phyloP scores from a whole-genome alignment of 1,284 basidiomycete species.

The Puccinia horiana region DNA sequence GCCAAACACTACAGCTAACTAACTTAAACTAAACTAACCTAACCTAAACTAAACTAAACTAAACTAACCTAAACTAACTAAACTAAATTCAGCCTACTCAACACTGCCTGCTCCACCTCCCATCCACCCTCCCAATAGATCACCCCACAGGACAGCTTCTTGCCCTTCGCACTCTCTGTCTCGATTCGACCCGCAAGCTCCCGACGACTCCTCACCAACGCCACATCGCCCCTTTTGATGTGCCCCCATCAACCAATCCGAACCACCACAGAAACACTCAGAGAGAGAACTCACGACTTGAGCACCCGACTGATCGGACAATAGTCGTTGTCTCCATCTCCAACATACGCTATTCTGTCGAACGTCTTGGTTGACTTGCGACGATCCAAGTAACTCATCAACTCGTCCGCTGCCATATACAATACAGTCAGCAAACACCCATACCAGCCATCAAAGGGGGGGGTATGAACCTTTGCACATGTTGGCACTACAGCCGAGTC shows the following conservation, averaged over 20 bases:
- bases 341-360: constrained; percentile 58
- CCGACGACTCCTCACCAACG: constrained; percentile 56
- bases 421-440: neutral
- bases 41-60: too few species aligned
- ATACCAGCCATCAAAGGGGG: neutral
- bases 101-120: constrained; percentile 38
- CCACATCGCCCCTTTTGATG: constrained; percentile 22
- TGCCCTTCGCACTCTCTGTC: constrained; percentile 51
- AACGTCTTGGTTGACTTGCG: constrained; percentile 45
- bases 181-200: constrained; percentile 57
- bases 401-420: constrained; percentile 53
- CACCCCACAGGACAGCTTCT: neutral
- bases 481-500: constrained; percentile 57
- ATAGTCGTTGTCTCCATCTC: constrained; percentile 59
- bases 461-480: constrained; percentile 57
- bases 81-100: neutral
- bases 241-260: constrained; percentile 2
- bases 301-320: constrained; percentile 52
- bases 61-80: too few species aligned
- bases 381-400: constrained; percentile 55
- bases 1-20: too few species aligned
- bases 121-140: constrained; percentile 30
- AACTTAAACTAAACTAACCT: too few species aligned
- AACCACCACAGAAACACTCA: neutral
- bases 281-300: constrained; percentile 3